Base-by-base conservation (phyloP, 2,329 filamentous ascomycete genomes). In the Colletotrichum salicis region DNA sequence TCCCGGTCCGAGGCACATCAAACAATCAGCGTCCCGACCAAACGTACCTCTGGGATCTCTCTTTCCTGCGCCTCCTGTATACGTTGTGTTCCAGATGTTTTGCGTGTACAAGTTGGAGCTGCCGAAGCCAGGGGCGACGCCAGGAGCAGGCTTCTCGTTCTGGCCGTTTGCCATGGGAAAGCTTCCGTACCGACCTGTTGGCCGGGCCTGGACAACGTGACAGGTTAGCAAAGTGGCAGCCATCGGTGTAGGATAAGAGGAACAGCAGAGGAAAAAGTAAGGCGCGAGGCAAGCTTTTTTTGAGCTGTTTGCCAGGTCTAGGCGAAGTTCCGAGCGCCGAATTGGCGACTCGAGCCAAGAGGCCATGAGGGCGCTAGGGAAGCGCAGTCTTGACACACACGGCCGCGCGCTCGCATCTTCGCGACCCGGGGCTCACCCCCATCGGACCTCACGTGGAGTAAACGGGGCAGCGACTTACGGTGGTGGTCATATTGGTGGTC, bases 11-110 rank as follows among this genome's bases (percentile, higher is more conserved):
- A 29, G 27, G 27, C 27, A 29, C 27, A 24, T 41, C 35, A 15
- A 31, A 19, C 58, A 11, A 22, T 27, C 59, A 22, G 63, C 10
- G 67, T 66, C 12, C 19, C 45, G 24, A 8, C 19, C 7, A 22
- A 22, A 76, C 84, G 71, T 79, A 91, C 88, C 88, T 84, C 84
- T 84, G 61, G 85, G 80, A 58, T 82, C 77, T 56, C 77, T 77
- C 64, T 79, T 73, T 86, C 87, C 76, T 81, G 84, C 71, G 82
- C 82, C 78, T 81, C 81, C 76, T 48, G 41, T 48, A 57, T 77
- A 73, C 61, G 77, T 82, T 71, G 86, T 82, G 19, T 84, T 84
- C 79, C 81, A 82, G 70, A 82, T 82, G 72, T 76, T 80, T 51
- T 75, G 76, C 8, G 79, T 72, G 64, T 83, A 84, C 77, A 86